Evolutionary conservation across 495 filamentous ascomycete species (phyloP), one percentile per base, ranked within the genome.

Genomic region (Xylaria venustula): DNA sequence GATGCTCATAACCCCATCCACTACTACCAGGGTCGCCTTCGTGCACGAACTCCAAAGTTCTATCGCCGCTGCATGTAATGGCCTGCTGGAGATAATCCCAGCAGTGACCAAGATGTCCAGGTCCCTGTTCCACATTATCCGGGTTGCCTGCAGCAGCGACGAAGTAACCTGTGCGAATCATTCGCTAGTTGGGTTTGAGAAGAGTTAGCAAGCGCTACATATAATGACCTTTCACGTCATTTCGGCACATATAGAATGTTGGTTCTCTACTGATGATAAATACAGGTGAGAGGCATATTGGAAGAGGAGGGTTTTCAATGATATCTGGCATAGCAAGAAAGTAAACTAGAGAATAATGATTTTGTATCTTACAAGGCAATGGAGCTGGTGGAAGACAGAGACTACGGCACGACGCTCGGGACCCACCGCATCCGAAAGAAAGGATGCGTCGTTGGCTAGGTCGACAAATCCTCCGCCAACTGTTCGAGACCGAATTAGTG

Each of bases 61-160:
- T 57, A 51, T 76, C 71, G 7, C 60, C 69, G 20, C 64, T 57
- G 60, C 71, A 76, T 67, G 69, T 75, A 19, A 73, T 54, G 17
- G 57, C 48, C 57, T 73, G 67, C 4, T 67, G 67, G 19, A 75
- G 54, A 44, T 60, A 67, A 28, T 73, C 71, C 17, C 73, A 37
- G 54, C 72, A 76, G 54, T 75, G 73, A 30, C 68, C 72, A 62
- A 37, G 20, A 37, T 64, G 62, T 14, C 49, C 26, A 1, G 26
- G 28, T 9, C 50, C 44, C 6, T 63, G 45, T 23, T 58, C 34
- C 19, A 50, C 28, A 17, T 34, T 25, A 8, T 58, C 45, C 11
- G 60, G 54, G 20, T 63, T 41, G 53, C 58, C 56, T 26, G 60
- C 41, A 0, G 41, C 28, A n/a, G 53, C 53, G n/a, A 58, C 11